Evolutionary conservation across 2,329 filamentous ascomycete species (phyloP).

Genomic region (Talaromyces verruculosus): DNA sequence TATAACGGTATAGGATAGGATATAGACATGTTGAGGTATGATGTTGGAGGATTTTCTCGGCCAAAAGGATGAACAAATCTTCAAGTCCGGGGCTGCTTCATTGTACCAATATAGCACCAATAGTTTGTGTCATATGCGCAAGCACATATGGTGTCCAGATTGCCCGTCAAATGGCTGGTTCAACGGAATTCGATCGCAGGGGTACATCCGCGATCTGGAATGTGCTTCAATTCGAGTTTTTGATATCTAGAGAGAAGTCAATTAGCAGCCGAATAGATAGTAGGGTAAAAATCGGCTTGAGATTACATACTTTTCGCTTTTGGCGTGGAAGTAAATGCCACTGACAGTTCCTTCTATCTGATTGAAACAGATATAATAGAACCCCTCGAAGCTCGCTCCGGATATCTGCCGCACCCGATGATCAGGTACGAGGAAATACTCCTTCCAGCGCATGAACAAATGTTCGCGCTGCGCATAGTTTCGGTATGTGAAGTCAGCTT

Average conservation of each 20-base stretch:
- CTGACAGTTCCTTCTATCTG: constrained; percentile 81
- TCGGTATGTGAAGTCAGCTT: constrained; percentile 59
- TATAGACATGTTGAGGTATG: background rate
- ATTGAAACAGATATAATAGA: constrained; percentile 99
- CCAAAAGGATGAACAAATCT: background rate
- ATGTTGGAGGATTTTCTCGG: background rate
- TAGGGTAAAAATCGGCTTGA: background rate
- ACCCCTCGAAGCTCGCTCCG: constrained; percentile 95
- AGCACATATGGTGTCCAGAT: constrained; percentile 7
- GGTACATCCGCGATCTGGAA: constrained; percentile 79
- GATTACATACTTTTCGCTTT: constrained; percentile 84
- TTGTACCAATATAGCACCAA: constrained; percentile 15
- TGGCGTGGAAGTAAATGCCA: constrained; percentile 96
- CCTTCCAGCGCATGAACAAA: constrained; percentile 99
- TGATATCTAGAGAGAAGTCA: constrained; percentile 65
- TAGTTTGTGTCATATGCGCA: background rate
- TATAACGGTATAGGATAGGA: constrained; percentile 2
- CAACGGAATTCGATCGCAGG: constrained; percentile 85
- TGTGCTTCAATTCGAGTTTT: constrained; percentile 85
- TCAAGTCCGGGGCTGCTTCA: background rate
- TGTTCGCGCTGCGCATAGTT: constrained; percentile 79
- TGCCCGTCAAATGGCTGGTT: constrained; percentile 31
- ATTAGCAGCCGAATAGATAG: background rate
- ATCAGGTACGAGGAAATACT: constrained; percentile 94
- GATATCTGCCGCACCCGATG: constrained; percentile 87